Percentiles rank a stretch among this genome's conserved stretches.
Evolutionary conservation across 129 eudicot genomes (phyloP).

Genomic region (Helianthus tuberosus): DNA sequence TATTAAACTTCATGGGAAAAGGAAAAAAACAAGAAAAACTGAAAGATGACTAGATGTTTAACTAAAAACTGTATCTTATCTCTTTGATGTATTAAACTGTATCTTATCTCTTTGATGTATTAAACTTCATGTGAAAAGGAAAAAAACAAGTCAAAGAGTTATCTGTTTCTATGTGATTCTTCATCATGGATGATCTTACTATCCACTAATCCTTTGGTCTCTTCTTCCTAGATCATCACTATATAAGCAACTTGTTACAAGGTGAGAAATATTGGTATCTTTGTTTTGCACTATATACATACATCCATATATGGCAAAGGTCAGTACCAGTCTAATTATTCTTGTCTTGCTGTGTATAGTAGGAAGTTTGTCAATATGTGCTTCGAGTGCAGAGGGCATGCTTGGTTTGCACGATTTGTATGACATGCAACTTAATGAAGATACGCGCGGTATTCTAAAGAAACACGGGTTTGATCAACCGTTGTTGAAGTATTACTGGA

Average conservation of each 20-base stretch:
- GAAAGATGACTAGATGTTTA: constrained; percentile 41
- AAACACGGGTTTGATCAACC: constrained; percentile 44
- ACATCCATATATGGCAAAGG: constrained; percentile 22
- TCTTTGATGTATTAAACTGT: no score
- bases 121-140: no score
- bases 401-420: constrained; percentile 9
- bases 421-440: constrained; percentile 30
- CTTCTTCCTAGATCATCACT: constrained; percentile 15
- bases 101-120: no score
- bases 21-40: constrained; percentile 16
- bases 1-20: constrained; percentile 22
- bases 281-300: not conserved
- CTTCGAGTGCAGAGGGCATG: constrained; percentile 20
- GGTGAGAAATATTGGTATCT: not conserved
- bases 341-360: constrained; percentile 23
- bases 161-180: constrained; percentile 32
- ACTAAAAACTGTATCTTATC: no score
- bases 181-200: constrained; percentile 34
- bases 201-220: constrained; percentile 36
- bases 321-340: not conserved
- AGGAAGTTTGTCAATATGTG: constrained; percentile 25
- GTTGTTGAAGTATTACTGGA: constrained; percentile 39
- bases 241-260: constrained; percentile 19
- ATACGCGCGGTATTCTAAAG: constrained; percentile 21
- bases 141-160: constrained; percentile 24